phyloP scores from a whole-genome alignment of 2,329 filamentous ascomycete genomes.

The Pseudogymnoascus sp. region DNA sequence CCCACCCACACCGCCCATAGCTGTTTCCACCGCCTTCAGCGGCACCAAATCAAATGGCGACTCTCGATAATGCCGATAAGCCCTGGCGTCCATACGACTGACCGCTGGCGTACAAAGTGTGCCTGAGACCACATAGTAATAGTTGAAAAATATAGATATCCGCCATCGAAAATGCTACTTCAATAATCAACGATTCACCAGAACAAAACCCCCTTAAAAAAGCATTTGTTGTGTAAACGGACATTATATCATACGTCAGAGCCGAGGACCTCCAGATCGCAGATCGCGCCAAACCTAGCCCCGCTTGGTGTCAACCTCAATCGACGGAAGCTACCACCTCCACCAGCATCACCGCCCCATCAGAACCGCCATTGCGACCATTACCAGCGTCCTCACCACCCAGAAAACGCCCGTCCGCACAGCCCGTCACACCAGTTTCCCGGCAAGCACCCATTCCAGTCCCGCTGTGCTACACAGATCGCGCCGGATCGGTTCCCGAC shows the following conservation, averaged over 20 bases:
- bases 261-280: background rate
- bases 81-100: background rate
- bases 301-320: background rate
- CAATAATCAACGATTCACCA: background rate
- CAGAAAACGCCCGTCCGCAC: background rate
- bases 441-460: background rate
- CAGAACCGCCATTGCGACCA: background rate
- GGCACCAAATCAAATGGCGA: background rate
- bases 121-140: background rate
- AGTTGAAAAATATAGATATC: background rate
- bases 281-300: background rate
- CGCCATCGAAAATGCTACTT: background rate
- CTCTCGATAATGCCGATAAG: conserved; percentile 7
- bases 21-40: background rate
- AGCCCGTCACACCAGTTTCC: background rate
- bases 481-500: conserved; percentile 3
- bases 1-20: background rate
- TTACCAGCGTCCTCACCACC: background rate
- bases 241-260: background rate
- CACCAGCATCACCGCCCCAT: background rate
- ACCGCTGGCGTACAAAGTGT: background rate
- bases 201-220: background rate
- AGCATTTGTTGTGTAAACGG: background rate
- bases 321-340: background rate
- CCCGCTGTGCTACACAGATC: background rate